Conservation (phyloP, 495 filamentous ascomycete genomes). For the Hyaloscypha variabilis region DNA sequence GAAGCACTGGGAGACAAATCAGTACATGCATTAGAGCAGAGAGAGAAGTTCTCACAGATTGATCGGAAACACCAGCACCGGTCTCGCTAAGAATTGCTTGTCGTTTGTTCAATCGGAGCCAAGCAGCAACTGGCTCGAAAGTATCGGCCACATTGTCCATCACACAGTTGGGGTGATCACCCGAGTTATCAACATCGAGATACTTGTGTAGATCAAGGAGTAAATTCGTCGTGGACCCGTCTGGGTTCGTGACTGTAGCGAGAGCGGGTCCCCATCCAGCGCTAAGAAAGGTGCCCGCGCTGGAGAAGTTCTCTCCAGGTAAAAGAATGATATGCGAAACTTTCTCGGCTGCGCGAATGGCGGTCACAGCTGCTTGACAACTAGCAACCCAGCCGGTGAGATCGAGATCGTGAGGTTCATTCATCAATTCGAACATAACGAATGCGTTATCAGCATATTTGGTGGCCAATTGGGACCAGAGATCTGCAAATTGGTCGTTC, state of each 20-base stretch:
- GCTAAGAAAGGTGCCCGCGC: conserved; percentile 45
- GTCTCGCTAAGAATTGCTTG: conserved; percentile 58
- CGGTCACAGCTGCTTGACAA: conserved; percentile 57
- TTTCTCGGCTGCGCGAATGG: conserved; percentile 59
- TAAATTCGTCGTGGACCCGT: conserved; percentile 53
- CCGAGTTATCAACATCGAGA: conserved; percentile 59
- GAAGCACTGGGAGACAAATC: conserved; percentile 26
- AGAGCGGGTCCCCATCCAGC: conserved; percentile 51
- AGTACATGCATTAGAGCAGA: conserved; percentile 19
- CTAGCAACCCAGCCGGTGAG: conserved; percentile 48
- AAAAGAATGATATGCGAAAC: conserved; percentile 48
- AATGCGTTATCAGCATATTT: conserved; percentile 52
- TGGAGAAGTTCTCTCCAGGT: conserved; percentile 51
- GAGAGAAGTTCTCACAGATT: not conserved
- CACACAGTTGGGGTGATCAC: conserved; percentile 54
- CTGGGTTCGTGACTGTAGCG: conserved; percentile 53
- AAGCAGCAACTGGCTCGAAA: conserved; percentile 50
- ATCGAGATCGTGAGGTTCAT: conserved; percentile 55
- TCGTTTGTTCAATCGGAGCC: conserved; percentile 49
- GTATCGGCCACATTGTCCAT: conserved; percentile 50
- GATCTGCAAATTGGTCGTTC: conserved; percentile 53
- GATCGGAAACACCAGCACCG: conserved; percentile 38
- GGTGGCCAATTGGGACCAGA: conserved; percentile 60
- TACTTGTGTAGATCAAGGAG: conserved; percentile 61
- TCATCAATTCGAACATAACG: conserved; percentile 64